Evolutionary conservation across 2,329 filamentous ascomycete genomes (phyloP), one percentile per base, ranked within the genome.

Genomic region (Plectosphaerella plurivora): DNA sequence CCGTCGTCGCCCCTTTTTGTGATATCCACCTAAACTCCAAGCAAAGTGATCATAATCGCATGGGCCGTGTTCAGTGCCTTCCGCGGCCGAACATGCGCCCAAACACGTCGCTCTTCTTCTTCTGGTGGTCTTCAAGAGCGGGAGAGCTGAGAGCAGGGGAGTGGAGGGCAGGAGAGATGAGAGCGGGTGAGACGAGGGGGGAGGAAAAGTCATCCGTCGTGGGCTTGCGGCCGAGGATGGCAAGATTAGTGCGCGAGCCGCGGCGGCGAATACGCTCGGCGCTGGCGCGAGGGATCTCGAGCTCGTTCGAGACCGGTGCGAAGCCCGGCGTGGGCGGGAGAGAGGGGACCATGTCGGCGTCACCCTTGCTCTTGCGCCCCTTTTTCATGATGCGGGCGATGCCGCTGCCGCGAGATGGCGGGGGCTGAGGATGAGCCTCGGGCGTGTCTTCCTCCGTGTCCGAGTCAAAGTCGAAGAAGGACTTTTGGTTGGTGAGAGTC

Each of bases 81-180:
- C 64, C 62, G 16, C 68, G 62, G 16, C 70, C 68, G 15, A 73
- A 60, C 56, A 74, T 67, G 18, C 69, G 64, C 20, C 67, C 68
- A 47, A 73, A 63, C 5, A 73, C 64, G 48, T 71, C 70, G 25
- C 60, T 65, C 52, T 46, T 41, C 9, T 48, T 42, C 28, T 33
- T 33, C 22, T 22, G 22, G 28, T 33, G 28, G 28, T 33, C 28
- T 9, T 33, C 28, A 12, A 33, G 28, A 33, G 28, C 28, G 28
- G 28, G 28, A 10, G 28, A 33, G 28, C 28, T 33, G 11, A 33
- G 28, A 12, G 28, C 28, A 9, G 28, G 28, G 8, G 28, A 33
- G 28, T 10, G 8, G 7, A 33, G 28, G 28, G 28, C 28, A 33
- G 28, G 28, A 10, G 28, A 33, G 28, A 33, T 33, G 28, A 33